A percentile compares a stretch with the other conserved stretches of the same genome.
Conservation (phyloP, 306 rosid genomes). For the Vicia sativa region DNA sequence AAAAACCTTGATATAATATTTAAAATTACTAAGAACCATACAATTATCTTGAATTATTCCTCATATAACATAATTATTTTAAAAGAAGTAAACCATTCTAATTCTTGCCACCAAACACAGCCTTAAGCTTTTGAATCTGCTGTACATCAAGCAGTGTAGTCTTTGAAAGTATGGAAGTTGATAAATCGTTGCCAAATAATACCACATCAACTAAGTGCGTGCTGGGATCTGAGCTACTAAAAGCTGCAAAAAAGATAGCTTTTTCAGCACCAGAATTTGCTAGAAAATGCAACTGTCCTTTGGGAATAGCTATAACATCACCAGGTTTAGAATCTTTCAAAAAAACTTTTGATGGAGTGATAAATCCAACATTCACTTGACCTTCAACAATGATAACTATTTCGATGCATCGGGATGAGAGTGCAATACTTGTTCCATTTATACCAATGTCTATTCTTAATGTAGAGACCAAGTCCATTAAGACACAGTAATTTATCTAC, state of each 20-base stretch:
- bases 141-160: not conserved
- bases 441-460: not conserved
- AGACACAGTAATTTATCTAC: not conserved
- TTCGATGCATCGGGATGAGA: not conserved
- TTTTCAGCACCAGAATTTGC: not conserved
- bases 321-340: not conserved
- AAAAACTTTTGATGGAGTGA: not conserved
- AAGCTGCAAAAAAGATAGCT: not conserved
- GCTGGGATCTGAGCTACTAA: slow-evolving; percentile 4
- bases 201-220: not conserved
- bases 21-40: no score
- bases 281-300: not conserved
- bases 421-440: not conserved
- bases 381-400: not conserved
- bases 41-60: not conserved
- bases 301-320: not conserved
- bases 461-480: not conserved
- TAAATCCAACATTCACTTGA: not conserved
- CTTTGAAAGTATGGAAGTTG: not conserved
- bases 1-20: no score
- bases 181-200: not conserved
- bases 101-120: not conserved
- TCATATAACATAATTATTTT: not conserved
- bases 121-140: not conserved
- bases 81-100: not conserved